Base-by-base conservation (phyloP, 208 protist genomes). In the Leptomonas seymouri region DNA sequence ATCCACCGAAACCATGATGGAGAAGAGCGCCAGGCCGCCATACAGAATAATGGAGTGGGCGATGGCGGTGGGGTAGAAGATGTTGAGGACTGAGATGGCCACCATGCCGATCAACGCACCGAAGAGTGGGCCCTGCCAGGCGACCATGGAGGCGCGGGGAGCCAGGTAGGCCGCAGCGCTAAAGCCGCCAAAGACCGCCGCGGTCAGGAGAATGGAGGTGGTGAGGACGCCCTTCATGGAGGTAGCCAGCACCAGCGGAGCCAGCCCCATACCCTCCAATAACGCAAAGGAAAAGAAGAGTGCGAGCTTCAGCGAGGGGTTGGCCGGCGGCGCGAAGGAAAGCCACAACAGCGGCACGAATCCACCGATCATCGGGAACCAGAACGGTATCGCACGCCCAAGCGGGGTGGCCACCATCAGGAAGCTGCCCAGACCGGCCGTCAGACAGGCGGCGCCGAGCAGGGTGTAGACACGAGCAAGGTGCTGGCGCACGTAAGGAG, bases 271-370 rank as follows among this genome's bases (percentile, higher is more conserved):
- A 9, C 89, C 92, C 57, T 93, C 85, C n/a, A 97, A 77, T 48
- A 87, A 41, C 9, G 87, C 85, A 59, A 94, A 95, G 57, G 86
- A 54, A 41, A 90, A 90, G 71, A 95, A 94, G 53, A 95, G 82
- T 3, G 42, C 86, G 34, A 94, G 65, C 78, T 93, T 93, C 55
- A 91, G 60, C 23, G 65, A 67, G 25, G 82, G 86, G 73, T 93
- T 93, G 39, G 77, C 73, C 12, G 88, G 88, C 14, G 87, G 90
- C n/a, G 77, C 82, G 56, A 93, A 94, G 63, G 71, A 82, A 21
- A 97, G 81, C 88, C 90, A 94, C 42, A 97, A 73, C 56, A 97
- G 78, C 20, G 90, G 89, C 34, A 94, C 85, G 63, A 97, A 92
- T 30, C 86, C 87, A 15, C 74, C 86, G 5, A 94, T 42, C 90